Conservation (phyloP, 2,329 filamentous ascomycete species). For the Cladosporium sphaerospermum region DNA sequence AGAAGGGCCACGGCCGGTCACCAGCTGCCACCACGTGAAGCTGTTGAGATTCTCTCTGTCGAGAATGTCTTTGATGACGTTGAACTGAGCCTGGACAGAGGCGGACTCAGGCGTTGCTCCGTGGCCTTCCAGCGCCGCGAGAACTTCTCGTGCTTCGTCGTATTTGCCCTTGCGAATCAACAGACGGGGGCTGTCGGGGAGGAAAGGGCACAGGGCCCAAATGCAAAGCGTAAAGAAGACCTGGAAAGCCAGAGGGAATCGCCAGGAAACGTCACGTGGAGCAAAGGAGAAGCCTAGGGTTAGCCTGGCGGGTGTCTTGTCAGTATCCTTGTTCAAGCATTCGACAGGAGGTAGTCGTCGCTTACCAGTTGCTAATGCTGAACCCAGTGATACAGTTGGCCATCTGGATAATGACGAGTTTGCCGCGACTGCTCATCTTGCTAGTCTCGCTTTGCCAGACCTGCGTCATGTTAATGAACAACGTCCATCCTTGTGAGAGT, state of each 20-base stretch:
- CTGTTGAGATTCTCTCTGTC: slow-evolving; percentile 41
- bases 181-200: slow-evolving; percentile 33
- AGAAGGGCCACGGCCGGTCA: slow-evolving; percentile 25
- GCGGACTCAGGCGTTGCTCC: slow-evolving; percentile 36
- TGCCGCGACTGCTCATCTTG: slow-evolving; percentile 43
- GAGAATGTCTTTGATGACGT: slow-evolving; percentile 45
- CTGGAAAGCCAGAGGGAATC: slow-evolving; percentile 50
- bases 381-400: slow-evolving; percentile 47
- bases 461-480: background rate
- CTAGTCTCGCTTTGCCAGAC: slow-evolving; percentile 47
- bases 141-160: slow-evolving; percentile 43
- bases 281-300: slow-evolving; percentile 39
- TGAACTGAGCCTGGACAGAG: slow-evolving; percentile 40
- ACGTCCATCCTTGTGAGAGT: background rate
- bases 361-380: slow-evolving; percentile 42
- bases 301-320: slow-evolving; percentile 19
- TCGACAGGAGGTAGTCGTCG: background rate
- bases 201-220: slow-evolving; percentile 28
- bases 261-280: slow-evolving; percentile 44
- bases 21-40: slow-evolving; percentile 41
- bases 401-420: slow-evolving; percentile 47
- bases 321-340: slow-evolving; percentile 8
- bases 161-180: slow-evolving; percentile 50
- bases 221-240: slow-evolving; percentile 48
- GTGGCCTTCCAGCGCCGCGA: slow-evolving; percentile 42